Evolutionary conservation across 108 stramenopile genomes (phyloP).

Genomic region (Pseudonitzschia pungens): DNA sequence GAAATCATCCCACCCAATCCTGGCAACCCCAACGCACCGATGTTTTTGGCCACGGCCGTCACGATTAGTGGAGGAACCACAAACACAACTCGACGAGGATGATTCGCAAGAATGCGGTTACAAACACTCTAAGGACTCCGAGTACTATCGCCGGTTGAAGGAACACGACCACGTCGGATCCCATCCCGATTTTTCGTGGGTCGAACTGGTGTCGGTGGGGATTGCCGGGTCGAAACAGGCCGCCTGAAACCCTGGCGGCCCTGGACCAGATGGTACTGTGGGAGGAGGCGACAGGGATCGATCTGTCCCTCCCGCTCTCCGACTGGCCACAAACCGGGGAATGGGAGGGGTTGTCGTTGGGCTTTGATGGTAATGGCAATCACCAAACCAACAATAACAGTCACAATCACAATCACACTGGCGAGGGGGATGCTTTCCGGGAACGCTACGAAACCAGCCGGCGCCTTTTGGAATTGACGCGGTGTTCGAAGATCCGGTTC

Average conservation of each 20-base stretch:
- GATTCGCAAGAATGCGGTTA: too few relatives aligned
- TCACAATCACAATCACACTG: too few relatives aligned
- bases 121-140: too few relatives aligned
- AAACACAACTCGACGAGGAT: too few relatives aligned
- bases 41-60: not conserved
- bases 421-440: too few relatives aligned
- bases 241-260: not conserved
- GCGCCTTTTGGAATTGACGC: not conserved
- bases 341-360: not conserved
- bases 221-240: not conserved
- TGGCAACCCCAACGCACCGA: not conserved
- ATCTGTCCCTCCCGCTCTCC: not conserved
- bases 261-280: slow-evolving; percentile 5
- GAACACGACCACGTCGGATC: slow-evolving; percentile 1
- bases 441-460: not conserved
- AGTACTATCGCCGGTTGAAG: not conserved
- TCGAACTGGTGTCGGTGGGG: slow-evolving; percentile 5
- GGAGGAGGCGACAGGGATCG: slow-evolving; percentile 6
- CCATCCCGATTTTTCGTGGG: not conserved
- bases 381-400: too few relatives aligned
- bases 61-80: not conserved
- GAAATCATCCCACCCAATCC: not conserved
- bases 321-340: not conserved
- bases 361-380: too few relatives aligned
- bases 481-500: slow-evolving; percentile 1